phyloP scores from a whole-genome alignment of 2,329 filamentous ascomycete genomes.

The Mycosphaerella sp. region DNA sequence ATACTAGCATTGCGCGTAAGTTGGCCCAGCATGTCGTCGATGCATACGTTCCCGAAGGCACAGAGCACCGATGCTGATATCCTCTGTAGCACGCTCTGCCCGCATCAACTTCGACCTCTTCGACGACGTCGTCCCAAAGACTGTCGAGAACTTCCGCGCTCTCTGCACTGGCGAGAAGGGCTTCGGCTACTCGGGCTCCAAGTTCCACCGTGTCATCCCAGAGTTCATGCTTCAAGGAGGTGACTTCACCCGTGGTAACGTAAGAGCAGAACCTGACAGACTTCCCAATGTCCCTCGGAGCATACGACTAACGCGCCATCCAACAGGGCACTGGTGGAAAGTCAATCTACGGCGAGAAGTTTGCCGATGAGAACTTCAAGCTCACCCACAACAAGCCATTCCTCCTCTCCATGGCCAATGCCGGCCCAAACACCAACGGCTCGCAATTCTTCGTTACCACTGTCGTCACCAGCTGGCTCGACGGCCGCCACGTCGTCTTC shows the following conservation, averaged over 20 bases:
- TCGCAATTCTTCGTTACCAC: constrained; percentile 70
- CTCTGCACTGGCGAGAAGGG: constrained; percentile 97
- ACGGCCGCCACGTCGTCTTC: constrained; percentile 79
- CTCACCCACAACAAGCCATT: constrained; percentile 89
- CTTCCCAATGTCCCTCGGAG: not conserved
- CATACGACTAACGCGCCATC: constrained; percentile 6
- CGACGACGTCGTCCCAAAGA: constrained; percentile 81
- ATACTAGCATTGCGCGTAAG: constrained; percentile 2
- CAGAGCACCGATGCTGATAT: not conserved
- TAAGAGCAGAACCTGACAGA: constrained; percentile 43
- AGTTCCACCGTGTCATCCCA: constrained; percentile 96
- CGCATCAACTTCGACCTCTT: constrained; percentile 87
- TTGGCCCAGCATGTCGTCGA: not conserved
- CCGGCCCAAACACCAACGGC: constrained; percentile 87
- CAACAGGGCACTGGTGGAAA: constrained; percentile 85
- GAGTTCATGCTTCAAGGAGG: constrained; percentile 98
- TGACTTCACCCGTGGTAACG: constrained; percentile 92
- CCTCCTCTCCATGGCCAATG: constrained; percentile 96
- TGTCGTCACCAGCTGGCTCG: constrained; percentile 60
- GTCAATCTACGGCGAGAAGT: constrained; percentile 96
- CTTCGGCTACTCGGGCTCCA: constrained; percentile 69
- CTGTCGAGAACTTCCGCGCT: constrained; percentile 91
- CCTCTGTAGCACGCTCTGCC: constrained; percentile 57
- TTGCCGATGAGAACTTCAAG: constrained; percentile 93
- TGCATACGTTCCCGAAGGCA: constrained; percentile 2